phyloP scores from a whole-genome alignment of 345 rosid species.

The Erysimum cheiranthoides region DNA sequence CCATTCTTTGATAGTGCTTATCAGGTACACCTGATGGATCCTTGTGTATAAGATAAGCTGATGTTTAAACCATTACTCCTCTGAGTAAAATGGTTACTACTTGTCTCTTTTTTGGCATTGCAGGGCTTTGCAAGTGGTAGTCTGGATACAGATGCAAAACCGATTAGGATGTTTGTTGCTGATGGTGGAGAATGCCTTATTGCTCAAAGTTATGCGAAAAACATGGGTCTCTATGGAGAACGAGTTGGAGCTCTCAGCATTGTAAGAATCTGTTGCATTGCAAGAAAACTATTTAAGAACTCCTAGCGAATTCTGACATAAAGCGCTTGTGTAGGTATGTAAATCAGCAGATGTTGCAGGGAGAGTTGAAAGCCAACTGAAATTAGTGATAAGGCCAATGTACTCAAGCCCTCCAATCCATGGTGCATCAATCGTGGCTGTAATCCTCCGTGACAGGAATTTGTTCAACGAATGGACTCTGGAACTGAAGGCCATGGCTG shows the following conservation, averaged over 20 bases:
- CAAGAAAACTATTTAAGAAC: neutral
- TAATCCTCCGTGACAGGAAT: slow-evolving; percentile 69
- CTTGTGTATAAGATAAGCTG: slow-evolving; percentile 19
- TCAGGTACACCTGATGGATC: slow-evolving; percentile 56
- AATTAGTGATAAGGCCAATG: slow-evolving; percentile 91
- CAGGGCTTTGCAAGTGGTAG: slow-evolving; percentile 96
- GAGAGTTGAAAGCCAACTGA: slow-evolving; percentile 83
- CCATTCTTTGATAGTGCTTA: slow-evolving; percentile 98
- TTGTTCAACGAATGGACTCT: slow-evolving; percentile 74
- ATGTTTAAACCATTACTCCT: neutral
- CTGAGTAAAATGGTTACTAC: neutral
- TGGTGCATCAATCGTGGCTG: slow-evolving; percentile 86
- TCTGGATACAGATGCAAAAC: slow-evolving; percentile 76
- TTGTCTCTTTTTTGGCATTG: neutral
- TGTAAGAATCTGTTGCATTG: slow-evolving; percentile 55
- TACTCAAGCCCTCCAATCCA: slow-evolving; percentile 92
- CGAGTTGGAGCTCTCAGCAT: slow-evolving; percentile 97
- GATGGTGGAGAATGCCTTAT: slow-evolving; percentile 88
- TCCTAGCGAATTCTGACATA: neutral
- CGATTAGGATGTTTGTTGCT: slow-evolving; percentile 81
- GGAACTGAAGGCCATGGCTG: slow-evolving; percentile 85
- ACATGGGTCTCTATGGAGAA: slow-evolving; percentile 95
- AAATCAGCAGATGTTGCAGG: slow-evolving; percentile 80
- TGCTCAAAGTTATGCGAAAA: slow-evolving; percentile 94
- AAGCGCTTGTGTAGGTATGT: slow-evolving; percentile 60